phyloP scores from a whole-genome alignment of 257 asterid species.

The Galeopsis tetrahit region DNA sequence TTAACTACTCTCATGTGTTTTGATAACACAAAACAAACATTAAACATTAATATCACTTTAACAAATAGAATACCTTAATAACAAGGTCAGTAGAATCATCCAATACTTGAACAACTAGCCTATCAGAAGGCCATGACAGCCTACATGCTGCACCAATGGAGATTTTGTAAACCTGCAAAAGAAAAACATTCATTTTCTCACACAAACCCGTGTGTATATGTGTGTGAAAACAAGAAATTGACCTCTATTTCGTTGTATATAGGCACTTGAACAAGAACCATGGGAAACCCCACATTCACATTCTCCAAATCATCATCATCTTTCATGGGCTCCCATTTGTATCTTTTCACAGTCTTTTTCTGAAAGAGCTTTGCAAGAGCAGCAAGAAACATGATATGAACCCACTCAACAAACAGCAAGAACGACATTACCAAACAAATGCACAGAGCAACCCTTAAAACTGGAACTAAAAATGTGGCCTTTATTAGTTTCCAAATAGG shows the following conservation, averaged over 20 bases:
- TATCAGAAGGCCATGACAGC: constrained; percentile 81
- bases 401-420: constrained; percentile 67
- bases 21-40: too few relatives aligned
- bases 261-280: constrained; percentile 73
- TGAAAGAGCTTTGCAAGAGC: constrained; percentile 54
- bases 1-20: too few relatives aligned
- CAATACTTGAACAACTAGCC: constrained; percentile 68
- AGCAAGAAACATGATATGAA: constrained; percentile 57
- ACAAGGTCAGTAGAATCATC: constrained; percentile 81
- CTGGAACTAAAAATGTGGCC: constrained; percentile 46
- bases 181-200: not conserved
- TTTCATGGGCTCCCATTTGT: constrained; percentile 48
- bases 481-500: constrained; percentile 40
- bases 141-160: constrained; percentile 85
- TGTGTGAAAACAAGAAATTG: not conserved
- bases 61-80: constrained; percentile 54
- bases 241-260: constrained; percentile 76
- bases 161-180: constrained; percentile 67
- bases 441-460: constrained; percentile 44
- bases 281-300: constrained; percentile 49
- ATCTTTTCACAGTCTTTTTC: constrained; percentile 50
- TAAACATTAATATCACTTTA: not conserved
- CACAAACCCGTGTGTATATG: constrained; percentile 12
- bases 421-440: constrained; percentile 54
- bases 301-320: constrained; percentile 56